Conservation (phyloP, 1,284 basidiomycete genomes). For the Uromyces viciae-fabae region DNA sequence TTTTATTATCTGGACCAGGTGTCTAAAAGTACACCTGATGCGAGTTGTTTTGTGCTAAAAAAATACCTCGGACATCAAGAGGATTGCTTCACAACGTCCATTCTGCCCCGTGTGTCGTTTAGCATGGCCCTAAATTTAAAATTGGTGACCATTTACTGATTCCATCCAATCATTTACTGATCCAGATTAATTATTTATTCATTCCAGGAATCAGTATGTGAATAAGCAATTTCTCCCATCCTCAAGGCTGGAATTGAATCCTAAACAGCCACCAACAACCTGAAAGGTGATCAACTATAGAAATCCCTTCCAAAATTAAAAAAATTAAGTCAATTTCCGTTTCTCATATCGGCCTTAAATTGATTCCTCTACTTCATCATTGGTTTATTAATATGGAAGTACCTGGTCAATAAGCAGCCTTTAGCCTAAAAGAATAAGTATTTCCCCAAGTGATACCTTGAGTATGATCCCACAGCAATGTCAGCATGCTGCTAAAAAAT, state of each 20-base stretch:
- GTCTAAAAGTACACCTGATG: no score
- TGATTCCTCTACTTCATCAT: background rate
- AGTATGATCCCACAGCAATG: background rate
- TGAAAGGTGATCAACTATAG: background rate
- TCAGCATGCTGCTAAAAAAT: background rate
- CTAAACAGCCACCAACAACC: background rate
- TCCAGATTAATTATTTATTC: no score
- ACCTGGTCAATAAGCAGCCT: background rate
- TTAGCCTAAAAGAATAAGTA: background rate
- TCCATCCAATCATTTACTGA: no score
- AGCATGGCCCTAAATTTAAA: no score
- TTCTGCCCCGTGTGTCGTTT: no score
- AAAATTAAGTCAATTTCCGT: background rate
- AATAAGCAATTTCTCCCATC: background rate
- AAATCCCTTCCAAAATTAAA: background rate
- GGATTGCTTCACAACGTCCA: no score
- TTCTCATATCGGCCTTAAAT: no score
- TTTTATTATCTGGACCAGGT: no score
- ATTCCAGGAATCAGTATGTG: background rate
- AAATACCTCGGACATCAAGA: no score
- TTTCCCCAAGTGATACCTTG: background rate
- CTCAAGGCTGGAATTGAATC: background rate
- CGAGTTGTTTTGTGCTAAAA: no score
- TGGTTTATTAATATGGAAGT: background rate
- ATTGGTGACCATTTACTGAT: no score